phyloP scores from a whole-genome alignment of 495 filamentous ascomycete species.

The Letharia lupina region DNA sequence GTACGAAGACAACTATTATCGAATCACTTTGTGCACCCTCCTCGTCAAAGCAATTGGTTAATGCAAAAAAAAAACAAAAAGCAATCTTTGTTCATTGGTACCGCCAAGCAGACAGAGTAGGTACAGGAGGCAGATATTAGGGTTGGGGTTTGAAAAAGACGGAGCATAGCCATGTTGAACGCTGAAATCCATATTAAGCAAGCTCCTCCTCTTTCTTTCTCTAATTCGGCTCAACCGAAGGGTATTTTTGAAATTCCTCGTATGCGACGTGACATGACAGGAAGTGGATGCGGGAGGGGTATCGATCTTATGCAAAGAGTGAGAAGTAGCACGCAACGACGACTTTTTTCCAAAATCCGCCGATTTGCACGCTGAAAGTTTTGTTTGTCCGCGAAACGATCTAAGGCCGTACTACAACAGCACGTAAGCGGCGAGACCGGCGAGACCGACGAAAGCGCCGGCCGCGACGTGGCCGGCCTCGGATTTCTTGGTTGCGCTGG shows the following conservation, averaged over 20 bases:
- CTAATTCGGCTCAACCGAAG: slow-evolving; percentile 1
- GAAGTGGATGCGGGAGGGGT: background rate
- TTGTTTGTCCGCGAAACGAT: too few relatives aligned
- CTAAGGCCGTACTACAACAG: slow-evolving; percentile 14
- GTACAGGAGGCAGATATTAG: background rate
- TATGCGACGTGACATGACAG: background rate
- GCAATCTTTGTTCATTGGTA: background rate
- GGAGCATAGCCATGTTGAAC: background rate
- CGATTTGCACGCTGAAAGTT: background rate
- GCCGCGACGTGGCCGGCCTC: slow-evolving; percentile 18
- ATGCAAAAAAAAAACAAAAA: background rate
- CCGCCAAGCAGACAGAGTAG: background rate
- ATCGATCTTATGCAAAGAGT: background rate
- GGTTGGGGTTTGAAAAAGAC: too few relatives aligned
- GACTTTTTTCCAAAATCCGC: background rate
- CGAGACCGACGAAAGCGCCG: slow-evolving; percentile 21
- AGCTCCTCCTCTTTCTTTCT: background rate
- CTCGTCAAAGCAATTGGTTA: too few relatives aligned
- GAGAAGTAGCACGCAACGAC: background rate
- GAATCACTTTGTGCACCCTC: background rate
- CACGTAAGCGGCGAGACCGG: slow-evolving; percentile 22
- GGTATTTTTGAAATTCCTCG: slow-evolving; percentile 1
- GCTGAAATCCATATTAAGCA: background rate
- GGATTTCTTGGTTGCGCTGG: background rate
- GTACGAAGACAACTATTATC: too few relatives aligned